Evolutionary conservation across 1,284 basidiomycete species (phyloP).

Genomic region (Boletus chippewaensis): DNA sequence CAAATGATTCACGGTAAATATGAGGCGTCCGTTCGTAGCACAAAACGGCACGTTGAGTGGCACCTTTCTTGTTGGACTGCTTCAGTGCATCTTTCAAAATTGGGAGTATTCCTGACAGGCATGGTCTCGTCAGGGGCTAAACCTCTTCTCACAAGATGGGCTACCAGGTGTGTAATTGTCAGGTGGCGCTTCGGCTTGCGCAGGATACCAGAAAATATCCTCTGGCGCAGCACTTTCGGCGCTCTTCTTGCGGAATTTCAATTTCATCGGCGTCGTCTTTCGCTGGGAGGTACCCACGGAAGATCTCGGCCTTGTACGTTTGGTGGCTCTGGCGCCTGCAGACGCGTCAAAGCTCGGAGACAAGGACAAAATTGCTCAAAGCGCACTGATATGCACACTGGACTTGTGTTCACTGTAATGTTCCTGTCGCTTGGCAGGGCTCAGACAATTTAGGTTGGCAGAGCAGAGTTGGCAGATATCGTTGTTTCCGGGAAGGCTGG

Average conservation of each 20-base stretch:
- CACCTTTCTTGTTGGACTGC: slow-evolving; percentile 45
- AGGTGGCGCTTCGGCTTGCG: slow-evolving; percentile 47
- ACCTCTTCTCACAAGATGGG: slow-evolving; percentile 7
- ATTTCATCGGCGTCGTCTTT: slow-evolving; percentile 6
- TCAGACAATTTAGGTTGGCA: slow-evolving; percentile 35
- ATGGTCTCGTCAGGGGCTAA: slow-evolving; percentile 6
- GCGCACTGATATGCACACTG: not conserved
- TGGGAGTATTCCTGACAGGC: slow-evolving; percentile 54
- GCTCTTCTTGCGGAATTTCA: slow-evolving; percentile 6
- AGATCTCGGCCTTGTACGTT: slow-evolving; percentile 5
- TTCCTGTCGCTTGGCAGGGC: slow-evolving; percentile 32
- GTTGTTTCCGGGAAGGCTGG: slow-evolving; percentile 17
- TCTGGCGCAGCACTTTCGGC: slow-evolving; percentile 16
- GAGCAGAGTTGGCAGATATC: slow-evolving; percentile 46
- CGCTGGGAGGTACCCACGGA: not conserved
- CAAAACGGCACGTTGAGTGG: slow-evolving; percentile 55
- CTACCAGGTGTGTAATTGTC: slow-evolving; percentile 66
- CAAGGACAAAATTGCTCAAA: not conserved
- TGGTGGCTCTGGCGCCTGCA: slow-evolving; percentile 11
- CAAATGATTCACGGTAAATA: slow-evolving; percentile 52
- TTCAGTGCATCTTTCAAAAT: slow-evolving; percentile 53
- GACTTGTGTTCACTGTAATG: slow-evolving; percentile 46
- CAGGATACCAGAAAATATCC: slow-evolving; percentile 62
- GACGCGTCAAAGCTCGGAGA: not conserved
- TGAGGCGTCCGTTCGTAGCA: slow-evolving; percentile 60